A percentile compares a stretch with the other conserved stretches of the same genome.
These are phyloP conservation scores for Conidiobolus incongruus DNA, from an alignment of 371 early-diverging fungal species.

Conservation along the genomic window DNA sequence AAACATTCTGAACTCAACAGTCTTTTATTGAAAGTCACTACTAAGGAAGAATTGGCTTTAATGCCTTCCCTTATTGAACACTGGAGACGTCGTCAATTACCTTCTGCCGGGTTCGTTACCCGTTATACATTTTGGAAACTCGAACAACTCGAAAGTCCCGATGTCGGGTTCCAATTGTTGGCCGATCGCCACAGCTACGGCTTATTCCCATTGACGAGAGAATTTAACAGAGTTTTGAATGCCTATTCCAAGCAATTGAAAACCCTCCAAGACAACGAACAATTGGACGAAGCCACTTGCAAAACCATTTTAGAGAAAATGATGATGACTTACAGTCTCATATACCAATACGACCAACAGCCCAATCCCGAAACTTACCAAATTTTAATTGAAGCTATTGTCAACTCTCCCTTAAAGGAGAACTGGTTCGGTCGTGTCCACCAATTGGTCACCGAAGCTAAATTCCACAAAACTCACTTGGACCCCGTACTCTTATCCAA, in stretches of 20 bases:
- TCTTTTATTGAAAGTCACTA: not conserved
- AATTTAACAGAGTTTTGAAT: not conserved
- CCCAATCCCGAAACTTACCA: not conserved
- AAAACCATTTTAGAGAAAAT: not conserved
- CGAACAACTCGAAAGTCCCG: not conserved
- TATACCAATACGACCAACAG: not conserved
- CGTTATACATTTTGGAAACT: not conserved
- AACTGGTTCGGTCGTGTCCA: not conserved
- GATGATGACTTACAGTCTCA: not conserved
- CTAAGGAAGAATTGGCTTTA: not conserved
- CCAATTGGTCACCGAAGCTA: not conserved
- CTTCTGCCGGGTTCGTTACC: not conserved
- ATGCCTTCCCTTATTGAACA: not conserved
- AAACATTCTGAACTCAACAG: not conserved
- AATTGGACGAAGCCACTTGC: not conserved
- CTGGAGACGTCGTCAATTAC: not conserved
- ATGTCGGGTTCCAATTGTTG: not conserved
- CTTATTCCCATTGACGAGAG: not conserved
- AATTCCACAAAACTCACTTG: not conserved
- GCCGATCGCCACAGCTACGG: not conserved
- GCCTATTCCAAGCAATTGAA: not conserved
- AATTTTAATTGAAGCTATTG: not conserved
- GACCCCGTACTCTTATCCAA: too few species aligned
- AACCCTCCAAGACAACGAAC: not conserved
- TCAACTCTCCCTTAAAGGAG: not conserved